phyloP scores from a whole-genome alignment of 495 filamentous ascomycete species.

The Ramalina peruviana region DNA sequence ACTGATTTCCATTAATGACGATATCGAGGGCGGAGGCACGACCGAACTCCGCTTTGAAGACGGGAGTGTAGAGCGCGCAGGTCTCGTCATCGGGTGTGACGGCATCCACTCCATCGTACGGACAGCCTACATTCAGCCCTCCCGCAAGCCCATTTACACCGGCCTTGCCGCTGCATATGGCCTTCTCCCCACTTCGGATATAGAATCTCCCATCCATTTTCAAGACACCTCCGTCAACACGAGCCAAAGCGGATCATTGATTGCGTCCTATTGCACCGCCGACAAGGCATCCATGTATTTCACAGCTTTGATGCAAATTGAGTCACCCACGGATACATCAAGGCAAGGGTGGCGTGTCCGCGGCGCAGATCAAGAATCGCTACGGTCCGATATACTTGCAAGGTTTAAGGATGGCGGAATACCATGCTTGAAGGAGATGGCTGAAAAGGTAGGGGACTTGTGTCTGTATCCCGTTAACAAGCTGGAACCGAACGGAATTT shows the following conservation, averaged over 20 bases:
- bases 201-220: background rate
- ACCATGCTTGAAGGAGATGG: background rate
- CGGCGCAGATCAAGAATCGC: background rate
- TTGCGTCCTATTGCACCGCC: background rate
- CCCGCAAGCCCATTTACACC: background rate
- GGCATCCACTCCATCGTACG: background rate
- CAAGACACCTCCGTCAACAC: background rate
- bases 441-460: background rate
- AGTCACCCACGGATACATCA: background rate
- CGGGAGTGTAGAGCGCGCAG: background rate
- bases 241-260: background rate
- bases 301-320: background rate
- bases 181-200: background rate
- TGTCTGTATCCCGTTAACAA: background rate
- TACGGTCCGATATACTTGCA: background rate
- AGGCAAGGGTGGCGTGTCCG: background rate
- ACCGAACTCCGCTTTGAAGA: background rate
- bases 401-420: background rate
- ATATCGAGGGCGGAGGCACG: background rate
- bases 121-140: background rate
- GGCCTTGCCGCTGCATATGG: background rate
- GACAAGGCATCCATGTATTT: background rate
- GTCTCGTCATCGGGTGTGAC: background rate
- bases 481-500: background rate
- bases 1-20: background rate